Evolutionary conservation across 1,139 yeast species (phyloP).

Genomic region (Nematodospora anomalae): DNA sequence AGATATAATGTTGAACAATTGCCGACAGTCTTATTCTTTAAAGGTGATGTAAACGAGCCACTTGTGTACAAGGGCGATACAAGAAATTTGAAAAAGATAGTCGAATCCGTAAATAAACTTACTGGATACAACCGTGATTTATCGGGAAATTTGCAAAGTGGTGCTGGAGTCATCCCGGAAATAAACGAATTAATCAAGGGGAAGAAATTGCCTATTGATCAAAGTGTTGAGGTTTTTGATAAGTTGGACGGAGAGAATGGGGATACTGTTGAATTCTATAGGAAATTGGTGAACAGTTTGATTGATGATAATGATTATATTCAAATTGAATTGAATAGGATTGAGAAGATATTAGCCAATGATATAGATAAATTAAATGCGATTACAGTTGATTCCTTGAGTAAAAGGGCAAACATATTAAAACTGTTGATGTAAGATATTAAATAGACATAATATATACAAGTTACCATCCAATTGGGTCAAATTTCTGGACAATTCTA

Average conservation of each 20-base stretch:
- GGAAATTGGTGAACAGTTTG: slow-evolving; percentile 50
- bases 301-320: slow-evolving; percentile 26
- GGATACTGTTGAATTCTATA: slow-evolving; percentile 29
- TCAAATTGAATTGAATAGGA: slow-evolving; percentile 48
- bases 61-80: slow-evolving; percentile 42
- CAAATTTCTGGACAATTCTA: slow-evolving; percentile 59
- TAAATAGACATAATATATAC: slow-evolving; percentile 1
- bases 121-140: slow-evolving; percentile 53
- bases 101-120: slow-evolving; percentile 50
- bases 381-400: slow-evolving; percentile 44
- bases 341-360: slow-evolving; percentile 44
- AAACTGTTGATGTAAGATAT: slow-evolving; percentile 26
- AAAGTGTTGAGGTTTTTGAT: slow-evolving; percentile 15
- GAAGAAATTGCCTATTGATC: slow-evolving; percentile 3
- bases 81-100: slow-evolving; percentile 37
- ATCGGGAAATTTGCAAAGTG: slow-evolving; percentile 47
- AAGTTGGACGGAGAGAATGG: slow-evolving; percentile 16
- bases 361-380: slow-evolving; percentile 33
- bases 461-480: slow-evolving; percentile 55
- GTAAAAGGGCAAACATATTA: slow-evolving; percentile 51
- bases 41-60: slow-evolving; percentile 44
- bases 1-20: slow-evolving; percentile 45
- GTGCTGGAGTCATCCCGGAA: slow-evolving; percentile 56
- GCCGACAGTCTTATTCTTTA: slow-evolving; percentile 58
- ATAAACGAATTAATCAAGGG: slow-evolving; percentile 18